Base-by-base conservation (phyloP, 345 rosid species). In the Hibiscus mutabilis region DNA sequence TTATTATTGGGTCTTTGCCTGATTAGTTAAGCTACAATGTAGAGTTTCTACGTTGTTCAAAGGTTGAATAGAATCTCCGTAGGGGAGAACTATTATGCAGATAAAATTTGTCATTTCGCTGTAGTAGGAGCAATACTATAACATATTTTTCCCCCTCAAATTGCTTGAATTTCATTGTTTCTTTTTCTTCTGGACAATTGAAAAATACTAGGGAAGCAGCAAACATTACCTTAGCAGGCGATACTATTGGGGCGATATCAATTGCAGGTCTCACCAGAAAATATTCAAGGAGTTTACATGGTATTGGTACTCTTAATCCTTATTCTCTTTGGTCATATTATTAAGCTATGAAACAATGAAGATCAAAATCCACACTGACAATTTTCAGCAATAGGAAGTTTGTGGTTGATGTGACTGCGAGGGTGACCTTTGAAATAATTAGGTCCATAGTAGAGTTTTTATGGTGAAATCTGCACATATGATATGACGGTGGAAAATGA, bases 201-300 rank as follows among this genome's bases (percentile, higher is more conserved):
- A 90, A 89, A 81, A 85, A 88, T 61, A 87, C 89, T 55, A 86
- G 97, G 84, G 87, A 95, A 75, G 97, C 96, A 22, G 83, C 71
- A 35, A 74, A 71, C 0, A 84, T 79, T 72, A 92, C 86, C 60
- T 66, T 83, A 29, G 19, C 82, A n/a, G 98, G 96, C 74, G 74
- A 85, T 79, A 77, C 79, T 37, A 76, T 92, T 71, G 98, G 94
- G 66, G 98, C 96, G 21, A 76, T 86, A 33, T 84, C 97, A 14
- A 86, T 91, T 71, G 98, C 92, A 13, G 91, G 85, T 78, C 7
- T 33, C 4, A 33, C 97, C 60, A 92, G 92, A 97, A 92, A 88
- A 76, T 92, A 95, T 78, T 94, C 93, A 3, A 87, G 74, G 85
- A 87, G 92, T 63, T 78, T 85, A 70, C 97, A 91, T 33, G 35